These are phyloP conservation scores for Pseudogymnoascus sp. DNA, from an alignment of 2,329 filamentous ascomycete genomes.

Conservation along the genomic window DNA sequence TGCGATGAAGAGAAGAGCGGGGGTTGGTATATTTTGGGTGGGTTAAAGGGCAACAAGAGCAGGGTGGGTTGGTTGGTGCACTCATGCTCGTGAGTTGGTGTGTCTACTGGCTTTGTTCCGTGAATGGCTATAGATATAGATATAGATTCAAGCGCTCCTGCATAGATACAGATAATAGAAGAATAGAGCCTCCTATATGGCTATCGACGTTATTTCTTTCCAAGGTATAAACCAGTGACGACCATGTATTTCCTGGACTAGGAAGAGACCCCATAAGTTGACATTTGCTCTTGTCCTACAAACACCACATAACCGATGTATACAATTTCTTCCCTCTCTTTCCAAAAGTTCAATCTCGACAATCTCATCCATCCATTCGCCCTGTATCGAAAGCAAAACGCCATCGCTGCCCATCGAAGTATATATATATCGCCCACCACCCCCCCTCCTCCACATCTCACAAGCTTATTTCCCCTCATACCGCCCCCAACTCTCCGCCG, in stretches of 20 bases:
- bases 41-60: background rate
- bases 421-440: background rate
- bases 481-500: conserved; percentile 38
- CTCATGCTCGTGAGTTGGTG: background rate
- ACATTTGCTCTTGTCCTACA: background rate
- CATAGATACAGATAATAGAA: conserved; percentile 4
- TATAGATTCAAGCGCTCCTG: conserved; percentile 1
- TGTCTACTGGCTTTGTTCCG: background rate
- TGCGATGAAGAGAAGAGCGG: background rate
- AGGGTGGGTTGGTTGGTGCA: background rate
- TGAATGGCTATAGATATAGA: conserved; percentile 4
- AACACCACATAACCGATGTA: background rate
- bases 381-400: conserved; percentile 4
- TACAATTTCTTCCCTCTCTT: background rate
- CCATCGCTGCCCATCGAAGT: background rate
- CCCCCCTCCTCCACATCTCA: background rate
- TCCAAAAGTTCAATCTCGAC: background rate
- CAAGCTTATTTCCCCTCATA: conserved; percentile 33
- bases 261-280: background rate
- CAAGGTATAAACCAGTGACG: background rate
- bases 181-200: background rate
- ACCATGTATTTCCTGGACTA: background rate
- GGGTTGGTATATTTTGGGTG: background rate
- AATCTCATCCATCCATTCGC: background rate
- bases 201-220: background rate